Evolutionary conservation across 2,329 filamentous ascomycete species (phyloP).

Genomic region (Bipolaris zeicola): DNA sequence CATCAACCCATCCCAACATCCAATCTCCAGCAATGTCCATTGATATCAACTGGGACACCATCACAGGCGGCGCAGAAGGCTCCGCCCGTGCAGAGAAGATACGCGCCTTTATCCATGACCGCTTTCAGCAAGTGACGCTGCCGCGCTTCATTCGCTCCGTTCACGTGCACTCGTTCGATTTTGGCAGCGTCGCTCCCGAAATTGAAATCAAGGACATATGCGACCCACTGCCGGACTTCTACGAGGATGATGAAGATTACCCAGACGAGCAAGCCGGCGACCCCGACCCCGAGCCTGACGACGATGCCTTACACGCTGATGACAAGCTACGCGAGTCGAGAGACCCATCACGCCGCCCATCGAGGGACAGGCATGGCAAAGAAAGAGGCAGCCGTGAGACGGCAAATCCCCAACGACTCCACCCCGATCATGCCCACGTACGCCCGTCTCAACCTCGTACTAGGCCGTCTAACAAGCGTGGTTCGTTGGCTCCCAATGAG

Average conservation of each 20-base stretch:
- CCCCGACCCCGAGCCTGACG: conserved; percentile 44
- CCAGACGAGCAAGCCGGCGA: conserved; percentile 60
- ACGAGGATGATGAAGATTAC: conserved; percentile 77
- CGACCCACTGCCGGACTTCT: conserved; percentile 94
- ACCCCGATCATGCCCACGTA: conserved; percentile 27
- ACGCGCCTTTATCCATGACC: conserved; percentile 90
- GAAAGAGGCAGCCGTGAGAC: conserved; percentile 26
- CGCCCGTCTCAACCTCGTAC: conserved; percentile 33
- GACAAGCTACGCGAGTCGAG: conserved; percentile 30
- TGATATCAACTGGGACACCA: conserved; percentile 93
- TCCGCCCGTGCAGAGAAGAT: conserved; percentile 82
- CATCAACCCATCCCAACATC: conserved; percentile 33
- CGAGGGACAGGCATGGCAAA: conserved; percentile 38
- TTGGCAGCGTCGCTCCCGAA: conserved; percentile 80
- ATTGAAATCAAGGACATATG: conserved; percentile 96
- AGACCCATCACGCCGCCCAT: conserved; percentile 40
- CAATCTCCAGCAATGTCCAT: conserved; percentile 75
- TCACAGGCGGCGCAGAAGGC: conserved; percentile 89
- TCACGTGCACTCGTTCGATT: conserved; percentile 90
- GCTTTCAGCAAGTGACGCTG: conserved; percentile 88
- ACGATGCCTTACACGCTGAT: conserved; percentile 34
- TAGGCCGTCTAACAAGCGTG: conserved; percentile 37
- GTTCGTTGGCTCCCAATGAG: conserved; percentile 39
- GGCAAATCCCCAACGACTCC: conserved; percentile 21
- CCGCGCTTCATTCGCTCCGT: conserved; percentile 97